Evolutionary conservation across 805 yeast genomes (phyloP).

Genomic region (Lachancea dasiensis): DNA sequence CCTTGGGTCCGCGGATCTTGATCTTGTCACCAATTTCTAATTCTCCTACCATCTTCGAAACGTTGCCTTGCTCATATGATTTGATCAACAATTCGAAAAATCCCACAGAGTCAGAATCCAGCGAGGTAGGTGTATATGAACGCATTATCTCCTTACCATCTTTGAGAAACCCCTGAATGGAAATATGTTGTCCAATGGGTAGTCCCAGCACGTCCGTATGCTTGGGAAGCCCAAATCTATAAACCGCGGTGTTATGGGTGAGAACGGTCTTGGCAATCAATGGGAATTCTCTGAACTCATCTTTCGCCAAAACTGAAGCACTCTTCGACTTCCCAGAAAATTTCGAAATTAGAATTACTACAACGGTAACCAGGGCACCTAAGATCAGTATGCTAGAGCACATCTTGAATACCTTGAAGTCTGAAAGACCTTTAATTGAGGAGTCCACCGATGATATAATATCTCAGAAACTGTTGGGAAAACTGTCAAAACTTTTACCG

Average conservation of each 20-base stretch:
- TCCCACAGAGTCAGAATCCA: constrained; percentile 67
- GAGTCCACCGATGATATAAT: too few species aligned
- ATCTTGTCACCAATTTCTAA: constrained; percentile 74
- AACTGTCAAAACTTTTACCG: constrained; percentile 1
- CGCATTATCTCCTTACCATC: constrained; percentile 76
- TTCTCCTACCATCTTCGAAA: constrained; percentile 66
- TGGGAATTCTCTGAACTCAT: constrained; percentile 71
- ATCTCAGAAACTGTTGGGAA: background rate
- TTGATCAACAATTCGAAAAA: constrained; percentile 81
- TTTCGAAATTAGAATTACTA: constrained; percentile 12
- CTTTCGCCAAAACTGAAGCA: constrained; percentile 52
- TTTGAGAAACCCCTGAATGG: constrained; percentile 60
- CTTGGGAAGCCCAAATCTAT: constrained; percentile 77
- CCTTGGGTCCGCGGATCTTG: constrained; percentile 85
- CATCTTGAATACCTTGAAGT: too few species aligned
- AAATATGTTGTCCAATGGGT: constrained; percentile 92
- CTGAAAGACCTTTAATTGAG: too few species aligned
- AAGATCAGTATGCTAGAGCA: background rate
- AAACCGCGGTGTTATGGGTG: constrained; percentile 74
- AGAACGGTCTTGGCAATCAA: constrained; percentile 69
- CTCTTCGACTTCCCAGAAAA: constrained; percentile 33
- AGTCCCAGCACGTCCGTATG: constrained; percentile 72
- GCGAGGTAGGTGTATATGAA: constrained; percentile 86
- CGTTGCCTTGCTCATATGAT: constrained; percentile 78
- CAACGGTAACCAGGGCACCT: constrained; percentile 15